A percentile compares a stretch with the other conserved stretches of the same genome.
These are phyloP conservation scores for Thalassiosira exigua DNA, from an alignment of 352 stramenopile genomes.

Conservation along the genomic window DNA sequence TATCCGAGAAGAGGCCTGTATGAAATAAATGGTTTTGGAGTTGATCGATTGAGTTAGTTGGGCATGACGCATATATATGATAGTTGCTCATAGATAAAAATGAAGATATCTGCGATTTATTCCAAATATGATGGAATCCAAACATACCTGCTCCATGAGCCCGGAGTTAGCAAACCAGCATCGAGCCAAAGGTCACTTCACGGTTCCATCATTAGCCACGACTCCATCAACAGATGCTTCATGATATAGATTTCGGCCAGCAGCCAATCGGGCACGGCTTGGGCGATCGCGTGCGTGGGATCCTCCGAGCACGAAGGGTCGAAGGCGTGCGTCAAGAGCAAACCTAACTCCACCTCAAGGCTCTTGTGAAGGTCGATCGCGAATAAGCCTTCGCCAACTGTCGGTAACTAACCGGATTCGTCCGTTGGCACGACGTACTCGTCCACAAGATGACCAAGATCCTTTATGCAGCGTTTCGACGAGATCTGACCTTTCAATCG, in stretches of 20 bases:
- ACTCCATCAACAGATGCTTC: conserved; percentile 32
- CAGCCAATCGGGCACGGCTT: conserved; percentile 54
- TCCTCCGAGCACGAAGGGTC: conserved; percentile 42
- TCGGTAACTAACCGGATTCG: conserved; percentile 44
- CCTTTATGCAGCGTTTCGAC: background rate
- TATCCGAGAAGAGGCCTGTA: too few relatives aligned
- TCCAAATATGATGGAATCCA: too few relatives aligned
- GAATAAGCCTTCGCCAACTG: conserved; percentile 61
- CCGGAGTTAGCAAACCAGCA: too few relatives aligned
- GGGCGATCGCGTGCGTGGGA: conserved; percentile 39
- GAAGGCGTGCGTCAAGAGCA: conserved; percentile 49
- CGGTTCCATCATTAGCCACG: conserved; percentile 9
- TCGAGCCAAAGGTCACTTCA: too few relatives aligned
- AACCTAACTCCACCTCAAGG: conserved; percentile 36
- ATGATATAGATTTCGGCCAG: conserved; percentile 40
- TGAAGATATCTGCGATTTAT: too few relatives aligned
- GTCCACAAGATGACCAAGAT: background rate
- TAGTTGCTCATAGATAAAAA: too few relatives aligned
- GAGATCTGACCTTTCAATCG: conserved; percentile 21
- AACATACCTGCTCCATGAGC: too few relatives aligned
- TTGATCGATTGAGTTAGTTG: too few relatives aligned
- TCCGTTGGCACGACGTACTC: conserved; percentile 27
- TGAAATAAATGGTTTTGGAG: too few relatives aligned
- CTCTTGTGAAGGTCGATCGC: conserved; percentile 56
- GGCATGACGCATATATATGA: too few relatives aligned